These are phyloP conservation scores for Gautieria morchelliformis DNA, from an alignment of 768 basidiomycete genomes.

Conservation along the genomic window DNA sequence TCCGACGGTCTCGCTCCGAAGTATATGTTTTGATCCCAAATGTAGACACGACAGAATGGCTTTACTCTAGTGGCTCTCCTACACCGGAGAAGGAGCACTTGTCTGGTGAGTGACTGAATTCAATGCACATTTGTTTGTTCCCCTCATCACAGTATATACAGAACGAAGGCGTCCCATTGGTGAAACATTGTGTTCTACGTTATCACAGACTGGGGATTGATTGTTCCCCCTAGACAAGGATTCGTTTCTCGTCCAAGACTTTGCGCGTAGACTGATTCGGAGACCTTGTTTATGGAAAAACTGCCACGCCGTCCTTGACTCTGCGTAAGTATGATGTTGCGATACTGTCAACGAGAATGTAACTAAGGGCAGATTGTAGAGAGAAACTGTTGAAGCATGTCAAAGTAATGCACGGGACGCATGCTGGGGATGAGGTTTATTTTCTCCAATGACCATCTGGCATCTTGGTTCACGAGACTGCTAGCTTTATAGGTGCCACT, in stretches of 20 bases:
- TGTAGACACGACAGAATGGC: background rate
- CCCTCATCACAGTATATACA: background rate
- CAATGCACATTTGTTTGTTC: background rate
- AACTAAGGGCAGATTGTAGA: background rate
- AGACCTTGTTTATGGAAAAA: slow-evolving; percentile 49
- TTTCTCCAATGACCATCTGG: background rate
- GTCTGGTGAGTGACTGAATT: background rate
- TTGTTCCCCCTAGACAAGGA: background rate
- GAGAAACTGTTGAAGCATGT: slow-evolving; percentile 43
- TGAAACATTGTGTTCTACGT: background rate
- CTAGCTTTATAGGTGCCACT: slow-evolving; percentile 16
- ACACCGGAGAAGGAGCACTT: background rate
- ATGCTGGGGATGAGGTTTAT: slow-evolving; percentile 2
- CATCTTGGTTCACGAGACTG: slow-evolving; percentile 17
- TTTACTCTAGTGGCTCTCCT: no score
- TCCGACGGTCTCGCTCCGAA: background rate
- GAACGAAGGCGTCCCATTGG: background rate
- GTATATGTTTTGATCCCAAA: background rate
- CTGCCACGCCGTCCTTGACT: slow-evolving; percentile 49
- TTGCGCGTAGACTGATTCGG: slow-evolving; percentile 10
- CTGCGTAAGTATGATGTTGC: slow-evolving; percentile 17
- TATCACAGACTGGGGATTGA: background rate
- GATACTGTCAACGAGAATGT: background rate
- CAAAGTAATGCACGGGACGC: slow-evolving; percentile 22
- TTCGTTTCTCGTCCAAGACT: background rate